Percentiles rank a stretch among this genome's conserved stretches.
Evolutionary conservation across 805 yeast genomes (phyloP).

Genomic region (Candida peoriensis): DNA sequence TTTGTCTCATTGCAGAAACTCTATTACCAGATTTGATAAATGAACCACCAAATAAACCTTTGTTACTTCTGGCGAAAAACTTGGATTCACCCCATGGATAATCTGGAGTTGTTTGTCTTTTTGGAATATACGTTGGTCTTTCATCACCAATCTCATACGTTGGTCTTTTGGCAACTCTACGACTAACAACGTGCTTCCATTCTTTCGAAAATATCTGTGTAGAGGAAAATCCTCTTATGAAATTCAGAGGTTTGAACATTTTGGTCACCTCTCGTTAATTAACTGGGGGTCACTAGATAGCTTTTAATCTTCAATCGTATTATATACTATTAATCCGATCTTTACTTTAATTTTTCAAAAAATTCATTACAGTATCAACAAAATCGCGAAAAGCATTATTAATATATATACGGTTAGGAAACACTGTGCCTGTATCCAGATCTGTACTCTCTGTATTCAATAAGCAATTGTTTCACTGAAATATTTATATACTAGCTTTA

Average conservation of each 20-base stretch:
- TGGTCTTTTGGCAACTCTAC: conserved; percentile 40
- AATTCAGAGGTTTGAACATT: not conserved
- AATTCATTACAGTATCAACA: too few relatives aligned
- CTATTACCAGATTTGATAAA: conserved; percentile 72
- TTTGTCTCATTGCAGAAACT: conserved; percentile 68
- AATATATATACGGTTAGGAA: too few relatives aligned
- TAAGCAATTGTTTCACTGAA: too few relatives aligned
- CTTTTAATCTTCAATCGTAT: too few relatives aligned
- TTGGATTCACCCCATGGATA: conserved; percentile 77
- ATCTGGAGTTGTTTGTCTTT: conserved; percentile 44
- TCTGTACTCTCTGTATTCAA: too few relatives aligned
- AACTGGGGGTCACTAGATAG: too few relatives aligned
- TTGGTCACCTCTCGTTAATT: too few relatives aligned
- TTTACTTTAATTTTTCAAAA: too few relatives aligned
- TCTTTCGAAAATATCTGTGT: conserved; percentile 17
- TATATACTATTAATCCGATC: too few relatives aligned
- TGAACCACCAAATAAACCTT: conserved; percentile 89
- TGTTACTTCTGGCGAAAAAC: conserved; percentile 76
- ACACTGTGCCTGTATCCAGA: too few relatives aligned
- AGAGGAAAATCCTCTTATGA: not conserved
- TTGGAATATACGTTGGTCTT: conserved; percentile 43
- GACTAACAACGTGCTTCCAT: conserved; percentile 42
- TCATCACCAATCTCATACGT: conserved; percentile 50
- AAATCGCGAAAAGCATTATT: too few relatives aligned
- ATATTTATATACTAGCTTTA: too few relatives aligned